Evolutionary conservation across 345 rosid species (phyloP), one percentile per base, ranked within the genome.

Genomic region (Geranium rotundifolium): DNA sequence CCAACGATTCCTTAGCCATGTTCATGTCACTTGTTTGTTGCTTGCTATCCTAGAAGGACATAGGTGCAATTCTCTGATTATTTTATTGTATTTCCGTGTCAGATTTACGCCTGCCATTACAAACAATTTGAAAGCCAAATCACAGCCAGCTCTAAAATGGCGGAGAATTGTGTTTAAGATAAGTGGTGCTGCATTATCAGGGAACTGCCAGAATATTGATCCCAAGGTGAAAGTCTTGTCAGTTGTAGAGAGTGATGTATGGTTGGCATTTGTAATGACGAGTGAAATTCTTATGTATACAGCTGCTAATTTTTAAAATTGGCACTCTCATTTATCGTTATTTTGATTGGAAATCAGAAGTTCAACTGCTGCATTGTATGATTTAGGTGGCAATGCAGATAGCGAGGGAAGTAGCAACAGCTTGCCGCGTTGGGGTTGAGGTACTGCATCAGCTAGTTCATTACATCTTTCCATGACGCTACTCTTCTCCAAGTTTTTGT

Each of bases 111-210:
- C 80, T 57, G 76, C 69, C 65, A 85, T 80, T 64, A 58, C 79
- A 49, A 77, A 23, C 71, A 79, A 54, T 65, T 18, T 79, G 61
- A 91, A 86, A 63, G 54, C 83, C 14, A 86, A 83, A 71, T 65
- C 83, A 29, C 57, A 67, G 68, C 70, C 82, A 62, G 78, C 63
- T 60, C 87, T 86, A 58, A 88, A 78, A 80, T 91, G 97, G 97
- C 79, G 83, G 60, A 86, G 96, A 79, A 96, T 91, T 37, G 82
- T 91, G 54, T 79, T 91, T 67, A 91, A 88, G 74, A 86, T 91
- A 67, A 91, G 96, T 62, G 97, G 95, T 20, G 83, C 86, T 62
- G 88, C 96, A 30, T 82, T 91, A 76, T 84, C 88, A 60, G 87
- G 88, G 60, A 76, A 77, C 61, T 84, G 85, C 72, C 88, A 82